Evolutionary conservation across 331 rosid genomes (phyloP).

Genomic region (Pyrus hybrid): DNA sequence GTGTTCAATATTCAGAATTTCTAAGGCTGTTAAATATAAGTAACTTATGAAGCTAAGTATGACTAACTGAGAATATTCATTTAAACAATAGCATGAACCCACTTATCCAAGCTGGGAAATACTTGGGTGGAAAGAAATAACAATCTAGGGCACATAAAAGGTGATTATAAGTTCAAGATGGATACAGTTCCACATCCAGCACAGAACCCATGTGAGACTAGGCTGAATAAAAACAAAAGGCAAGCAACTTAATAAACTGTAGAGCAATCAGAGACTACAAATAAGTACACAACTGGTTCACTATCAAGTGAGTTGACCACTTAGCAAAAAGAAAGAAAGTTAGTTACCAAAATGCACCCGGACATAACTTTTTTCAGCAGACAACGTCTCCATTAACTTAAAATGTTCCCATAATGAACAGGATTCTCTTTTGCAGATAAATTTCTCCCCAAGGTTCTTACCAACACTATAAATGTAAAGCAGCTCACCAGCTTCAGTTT

Average conservation of each 20-base stretch:
- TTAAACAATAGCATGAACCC: slow-evolving; percentile 15
- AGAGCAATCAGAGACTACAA: not conserved
- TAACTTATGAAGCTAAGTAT: slow-evolving; percentile 29
- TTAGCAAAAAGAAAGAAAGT: not conserved
- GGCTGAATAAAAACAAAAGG: not conserved
- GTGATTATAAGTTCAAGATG: not conserved
- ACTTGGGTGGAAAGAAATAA: slow-evolving; percentile 9
- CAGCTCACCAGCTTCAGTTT: not conserved
- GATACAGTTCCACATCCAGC: slow-evolving; percentile 3
- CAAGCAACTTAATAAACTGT: not conserved
- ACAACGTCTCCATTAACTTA: not conserved
- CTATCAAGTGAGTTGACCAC: not conserved
- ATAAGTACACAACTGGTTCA: not conserved
- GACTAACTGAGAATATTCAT: slow-evolving; percentile 22
- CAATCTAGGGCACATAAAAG: not conserved
- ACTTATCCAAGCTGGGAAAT: slow-evolving; percentile 5
- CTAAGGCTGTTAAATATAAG: slow-evolving; percentile 28
- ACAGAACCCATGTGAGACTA: too few relatives aligned
- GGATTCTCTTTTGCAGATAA: not conserved
- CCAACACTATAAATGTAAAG: not conserved
- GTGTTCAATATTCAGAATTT: slow-evolving; percentile 45
- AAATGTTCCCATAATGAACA: not conserved
- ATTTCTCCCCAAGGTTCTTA: not conserved
- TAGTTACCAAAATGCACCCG: not conserved
- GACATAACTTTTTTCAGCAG: not conserved